phyloP scores from a whole-genome alignment of 805 yeast genomes.

The Candida tallmaniae region DNA sequence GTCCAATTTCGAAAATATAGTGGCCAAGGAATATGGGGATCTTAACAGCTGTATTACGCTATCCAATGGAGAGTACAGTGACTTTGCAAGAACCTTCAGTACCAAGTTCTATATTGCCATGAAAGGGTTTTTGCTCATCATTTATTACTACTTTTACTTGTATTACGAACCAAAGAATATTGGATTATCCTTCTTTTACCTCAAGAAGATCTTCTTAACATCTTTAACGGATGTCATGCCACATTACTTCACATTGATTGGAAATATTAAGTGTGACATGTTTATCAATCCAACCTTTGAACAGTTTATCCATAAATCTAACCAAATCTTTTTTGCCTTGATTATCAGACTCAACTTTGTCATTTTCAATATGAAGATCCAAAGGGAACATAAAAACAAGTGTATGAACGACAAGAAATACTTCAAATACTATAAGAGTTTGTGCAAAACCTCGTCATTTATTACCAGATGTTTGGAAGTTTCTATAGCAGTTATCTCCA shows the following conservation, averaged over 20 bases:
- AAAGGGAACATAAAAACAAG: constrained; percentile 18
- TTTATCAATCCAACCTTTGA: constrained; percentile 33
- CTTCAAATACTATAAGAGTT: constrained; percentile 13
- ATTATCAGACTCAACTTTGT: constrained; percentile 27
- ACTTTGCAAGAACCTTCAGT: constrained; percentile 13
- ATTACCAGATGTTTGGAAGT: constrained; percentile 25
- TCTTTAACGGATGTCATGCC: constrained; percentile 31
- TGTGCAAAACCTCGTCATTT: constrained; percentile 20
- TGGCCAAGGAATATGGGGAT: constrained; percentile 27
- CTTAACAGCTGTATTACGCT: constrained; percentile 16
- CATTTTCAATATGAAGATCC: constrained; percentile 19
- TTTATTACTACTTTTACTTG: constrained; percentile 40
- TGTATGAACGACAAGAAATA: constrained; percentile 15
- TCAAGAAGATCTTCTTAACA: constrained; percentile 28
- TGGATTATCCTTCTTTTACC: constrained; percentile 32
- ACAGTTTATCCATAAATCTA: constrained; percentile 26
- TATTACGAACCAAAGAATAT: constrained; percentile 32
- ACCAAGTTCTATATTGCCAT: constrained; percentile 25
- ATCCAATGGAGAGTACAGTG: constrained; percentile 2
- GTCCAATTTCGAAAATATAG: constrained; percentile 29
- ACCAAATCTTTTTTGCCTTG: constrained; percentile 25
- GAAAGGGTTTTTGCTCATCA: constrained; percentile 31
- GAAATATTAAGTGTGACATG: constrained; percentile 32
- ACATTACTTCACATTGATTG: constrained; percentile 31
- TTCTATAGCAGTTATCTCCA: constrained; percentile 31